Base-by-base conservation (phyloP, 1,139 yeast genomes). In the Saccharomyces pastorianus region DNA sequence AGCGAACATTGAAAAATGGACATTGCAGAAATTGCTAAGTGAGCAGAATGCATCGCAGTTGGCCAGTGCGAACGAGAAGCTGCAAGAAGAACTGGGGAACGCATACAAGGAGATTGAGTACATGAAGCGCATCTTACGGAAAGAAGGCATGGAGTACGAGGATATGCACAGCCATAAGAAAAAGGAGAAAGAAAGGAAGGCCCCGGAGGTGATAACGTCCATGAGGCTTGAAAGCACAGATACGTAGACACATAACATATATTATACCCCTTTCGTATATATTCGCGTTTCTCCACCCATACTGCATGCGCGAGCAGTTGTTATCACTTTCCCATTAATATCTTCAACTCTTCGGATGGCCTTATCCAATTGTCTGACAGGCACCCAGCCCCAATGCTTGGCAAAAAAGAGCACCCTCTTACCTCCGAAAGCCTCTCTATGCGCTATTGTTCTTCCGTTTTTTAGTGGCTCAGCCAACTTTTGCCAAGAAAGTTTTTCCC, bases 51-150 rank as follows among this genome's bases (percentile, higher is more conserved):
- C 90, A 54, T 81, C 87, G 59, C 96, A 88, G 67, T 76, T 88
- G 58, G 79, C 85, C 51, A 82, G 85, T 47, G 80, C 88, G 14
- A 88, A 88, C 71, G 95, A 87, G 63, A 85, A 86, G 69, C 76
- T 89, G 65, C 87, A 87, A 71, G 78, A 76, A 52, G 96, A 88
- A 72, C 77, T 88, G 61, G 91, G 88, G 62, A 83, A 89, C 65
- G 95, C 97, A 13, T 91, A 93, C 78, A 79, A 95, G 62, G 97
- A 91, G 67, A 83, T 87, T 55, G 96, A 89, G 67, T 84, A 79
- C 59, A 85, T 91, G 83, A 88, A 89, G 67, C 76, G 81, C 27
- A 54, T 57, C 17, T 51, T 63, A 34, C 56, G 61, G 31, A 56
- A 58, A 25, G 53, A 64, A 26, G 59, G 54, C 44, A 55, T 53